Evolutionary conservation across 2,329 filamentous ascomycete genomes (phyloP).

Genomic region (Colletotrichum viniferum): DNA sequence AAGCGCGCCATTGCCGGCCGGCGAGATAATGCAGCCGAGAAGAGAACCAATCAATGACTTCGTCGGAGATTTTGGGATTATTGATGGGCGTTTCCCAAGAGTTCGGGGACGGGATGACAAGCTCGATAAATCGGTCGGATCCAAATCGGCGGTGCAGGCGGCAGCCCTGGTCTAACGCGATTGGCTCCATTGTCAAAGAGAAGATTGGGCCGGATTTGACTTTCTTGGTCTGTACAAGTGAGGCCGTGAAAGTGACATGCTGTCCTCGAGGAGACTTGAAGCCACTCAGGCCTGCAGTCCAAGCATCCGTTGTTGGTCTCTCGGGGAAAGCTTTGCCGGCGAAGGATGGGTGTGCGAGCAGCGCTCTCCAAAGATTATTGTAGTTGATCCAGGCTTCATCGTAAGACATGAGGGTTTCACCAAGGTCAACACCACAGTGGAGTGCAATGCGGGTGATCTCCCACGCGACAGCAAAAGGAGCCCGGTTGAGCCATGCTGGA

Average conservation of each 20-base stretch:
- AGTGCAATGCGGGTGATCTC: conserved; percentile 54
- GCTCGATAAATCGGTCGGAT: conserved; percentile 61
- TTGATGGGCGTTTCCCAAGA: conserved; percentile 33
- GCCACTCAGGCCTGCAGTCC: conserved; percentile 45
- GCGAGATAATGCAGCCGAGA: conserved; percentile 44
- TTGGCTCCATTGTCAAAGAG: conserved; percentile 48
- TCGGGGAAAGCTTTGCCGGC: conserved; percentile 51
- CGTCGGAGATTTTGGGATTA: not conserved
- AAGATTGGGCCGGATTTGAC: conserved; percentile 44
- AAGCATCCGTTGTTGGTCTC: conserved; percentile 46
- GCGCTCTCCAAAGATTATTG: conserved; percentile 41
- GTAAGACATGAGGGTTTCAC: conserved; percentile 39
- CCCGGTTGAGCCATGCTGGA: conserved; percentile 36
- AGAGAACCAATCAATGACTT: conserved; percentile 43
- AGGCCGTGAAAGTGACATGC: conserved; percentile 45
- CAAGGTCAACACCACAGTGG: conserved; percentile 47
- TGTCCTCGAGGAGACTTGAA: conserved; percentile 39
- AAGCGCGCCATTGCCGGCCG: conserved; percentile 52
- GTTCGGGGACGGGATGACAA: conserved; percentile 52
- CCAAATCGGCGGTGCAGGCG: conserved; percentile 61
- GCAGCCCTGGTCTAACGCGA: conserved; percentile 53
- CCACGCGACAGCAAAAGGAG: conserved; percentile 56
- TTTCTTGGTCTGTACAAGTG: conserved; percentile 11
- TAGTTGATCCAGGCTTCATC: conserved; percentile 49
- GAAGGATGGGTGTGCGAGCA: conserved; percentile 46